Conservation (phyloP, 2,329 filamentous ascomycete genomes). For the Aspergillus sergii region DNA sequence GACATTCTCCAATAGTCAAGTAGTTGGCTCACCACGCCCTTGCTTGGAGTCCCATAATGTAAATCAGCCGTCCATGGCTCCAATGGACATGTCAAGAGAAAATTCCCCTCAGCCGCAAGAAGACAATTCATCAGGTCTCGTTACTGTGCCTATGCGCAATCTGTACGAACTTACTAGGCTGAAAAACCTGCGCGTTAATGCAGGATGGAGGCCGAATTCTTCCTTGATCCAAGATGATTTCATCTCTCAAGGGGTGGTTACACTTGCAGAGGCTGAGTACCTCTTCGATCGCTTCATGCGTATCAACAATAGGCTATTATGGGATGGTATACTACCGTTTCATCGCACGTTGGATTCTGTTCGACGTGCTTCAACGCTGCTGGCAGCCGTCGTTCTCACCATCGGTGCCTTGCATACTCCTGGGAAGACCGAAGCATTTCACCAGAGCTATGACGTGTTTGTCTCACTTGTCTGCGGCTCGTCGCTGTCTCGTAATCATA, state of each 20-base stretch:
- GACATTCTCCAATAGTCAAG: neutral
- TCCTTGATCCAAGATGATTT: slow-evolving; percentile 37
- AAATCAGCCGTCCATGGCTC: neutral
- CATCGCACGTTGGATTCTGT: slow-evolving; percentile 43
- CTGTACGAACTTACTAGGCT: slow-evolving; percentile 44
- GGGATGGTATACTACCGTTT: slow-evolving; percentile 39
- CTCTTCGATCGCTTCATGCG: slow-evolving; percentile 46
- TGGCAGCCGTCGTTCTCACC: slow-evolving; percentile 54
- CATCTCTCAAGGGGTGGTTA: slow-evolving; percentile 43
- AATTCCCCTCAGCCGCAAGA: slow-evolving; percentile 7
- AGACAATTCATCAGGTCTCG: slow-evolving; percentile 29
- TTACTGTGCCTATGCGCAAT: slow-evolving; percentile 44
- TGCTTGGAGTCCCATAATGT: neutral
- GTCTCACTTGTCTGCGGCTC: slow-evolving; percentile 52
- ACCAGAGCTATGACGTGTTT: slow-evolving; percentile 54
- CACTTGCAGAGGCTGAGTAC: slow-evolving; percentile 45
- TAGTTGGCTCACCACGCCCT: neutral
- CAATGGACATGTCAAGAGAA: slow-evolving; percentile 6
- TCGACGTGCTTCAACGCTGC: slow-evolving; percentile 51
- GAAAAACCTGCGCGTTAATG: slow-evolving; percentile 31
- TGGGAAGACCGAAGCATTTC: slow-evolving; percentile 48
- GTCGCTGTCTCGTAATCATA: slow-evolving; percentile 56
- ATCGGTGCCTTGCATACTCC: slow-evolving; percentile 57
- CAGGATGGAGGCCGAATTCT: slow-evolving; percentile 21
- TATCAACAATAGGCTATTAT: slow-evolving; percentile 46